phyloP scores from a whole-genome alignment of 2,329 filamentous ascomycete species.

The Fusarium tricinctum region DNA sequence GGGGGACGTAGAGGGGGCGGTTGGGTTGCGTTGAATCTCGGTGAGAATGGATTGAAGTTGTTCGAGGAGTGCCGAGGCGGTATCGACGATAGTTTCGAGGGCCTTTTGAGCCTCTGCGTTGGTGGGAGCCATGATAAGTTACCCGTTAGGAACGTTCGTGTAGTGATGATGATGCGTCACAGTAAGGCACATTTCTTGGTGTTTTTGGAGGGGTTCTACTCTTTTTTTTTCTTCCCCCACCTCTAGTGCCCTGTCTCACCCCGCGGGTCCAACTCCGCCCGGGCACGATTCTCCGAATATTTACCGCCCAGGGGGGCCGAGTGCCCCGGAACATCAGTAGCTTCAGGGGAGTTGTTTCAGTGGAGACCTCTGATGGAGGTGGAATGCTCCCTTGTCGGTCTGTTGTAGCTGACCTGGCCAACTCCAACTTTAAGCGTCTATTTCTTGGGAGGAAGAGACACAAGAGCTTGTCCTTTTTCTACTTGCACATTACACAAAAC shows the following conservation, averaged over 20 bases:
- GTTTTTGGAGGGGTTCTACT: conserved; percentile 48
- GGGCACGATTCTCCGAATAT: conserved; percentile 31
- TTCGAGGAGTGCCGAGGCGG: conserved; percentile 56
- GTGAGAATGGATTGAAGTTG: conserved; percentile 61
- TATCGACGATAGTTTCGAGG: conserved; percentile 58
- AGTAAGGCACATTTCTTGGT: conserved; percentile 22
- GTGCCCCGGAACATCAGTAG: conserved; percentile 41
- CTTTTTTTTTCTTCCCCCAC: conserved; percentile 36
- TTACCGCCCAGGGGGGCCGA: conserved; percentile 42
- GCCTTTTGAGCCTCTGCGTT: conserved; percentile 52
- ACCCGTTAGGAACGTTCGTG: neutral
- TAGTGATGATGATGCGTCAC: conserved; percentile 13
- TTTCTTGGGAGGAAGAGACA: conserved; percentile 15
- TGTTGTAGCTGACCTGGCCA: conserved; percentile 45
- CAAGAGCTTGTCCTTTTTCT: neutral
- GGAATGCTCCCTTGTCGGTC: conserved; percentile 14
- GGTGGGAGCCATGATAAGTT: conserved; percentile 43
- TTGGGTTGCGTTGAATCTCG: conserved; percentile 54
- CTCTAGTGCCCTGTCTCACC: conserved; percentile 34
- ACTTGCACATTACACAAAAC: conserved; percentile 3
- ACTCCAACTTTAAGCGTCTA: conserved; percentile 26
- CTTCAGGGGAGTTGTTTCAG: conserved; percentile 51
- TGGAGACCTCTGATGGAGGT: conserved; percentile 33
- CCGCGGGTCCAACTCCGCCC: conserved; percentile 31
- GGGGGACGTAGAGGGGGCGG: conserved; percentile 29